Evolutionary conservation across 163 green algal species (phyloP).

Genomic region (Scenedesmus sp.): DNA sequence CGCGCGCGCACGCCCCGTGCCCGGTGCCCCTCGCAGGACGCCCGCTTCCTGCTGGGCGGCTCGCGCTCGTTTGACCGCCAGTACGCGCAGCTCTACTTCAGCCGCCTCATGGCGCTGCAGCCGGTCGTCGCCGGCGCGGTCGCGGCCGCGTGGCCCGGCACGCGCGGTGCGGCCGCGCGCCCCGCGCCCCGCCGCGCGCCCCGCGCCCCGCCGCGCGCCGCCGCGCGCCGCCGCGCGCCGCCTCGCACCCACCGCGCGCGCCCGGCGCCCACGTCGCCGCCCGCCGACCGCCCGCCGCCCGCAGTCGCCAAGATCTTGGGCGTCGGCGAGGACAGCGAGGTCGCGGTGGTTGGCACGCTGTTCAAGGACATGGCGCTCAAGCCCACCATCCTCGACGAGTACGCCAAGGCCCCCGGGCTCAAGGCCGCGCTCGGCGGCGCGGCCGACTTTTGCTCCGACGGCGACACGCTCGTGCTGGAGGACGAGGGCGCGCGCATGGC

Average conservation of each 20-base stretch:
- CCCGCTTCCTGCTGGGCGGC: slow-evolving; percentile 65
- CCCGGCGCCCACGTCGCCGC: too few relatives aligned
- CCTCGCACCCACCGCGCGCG: too few relatives aligned
- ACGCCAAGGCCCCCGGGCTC: slow-evolving; percentile 77
- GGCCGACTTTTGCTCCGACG: slow-evolving; percentile 67
- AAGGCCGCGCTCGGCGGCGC: slow-evolving; percentile 55
- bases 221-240: too few relatives aligned
- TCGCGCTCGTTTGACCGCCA: slow-evolving; percentile 81
- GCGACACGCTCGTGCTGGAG: slow-evolving; percentile 92
- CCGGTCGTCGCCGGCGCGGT: slow-evolving; percentile 59
- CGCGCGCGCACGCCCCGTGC: background rate
- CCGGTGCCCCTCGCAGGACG: slow-evolving; percentile 47
- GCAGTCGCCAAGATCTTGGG: slow-evolving; percentile 81
- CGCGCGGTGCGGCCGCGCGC: background rate
- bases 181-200: background rate
- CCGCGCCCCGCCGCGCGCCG: too few relatives aligned
- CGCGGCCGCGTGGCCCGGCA: slow-evolving; percentile 71
- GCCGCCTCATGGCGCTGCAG: slow-evolving; percentile 77
- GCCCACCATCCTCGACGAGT: slow-evolving; percentile 94
- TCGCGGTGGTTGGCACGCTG: slow-evolving; percentile 88
- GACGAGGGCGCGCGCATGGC: slow-evolving; percentile 92
- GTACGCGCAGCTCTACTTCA: slow-evolving; percentile 96
- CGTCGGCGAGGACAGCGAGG: slow-evolving; percentile 78
- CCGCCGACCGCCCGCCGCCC: too few relatives aligned
- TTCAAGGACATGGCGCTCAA: slow-evolving; percentile 99